phyloP scores from a whole-genome alignment of 2,329 filamentous ascomycete species.

The Tolypocladium pustulatum region DNA sequence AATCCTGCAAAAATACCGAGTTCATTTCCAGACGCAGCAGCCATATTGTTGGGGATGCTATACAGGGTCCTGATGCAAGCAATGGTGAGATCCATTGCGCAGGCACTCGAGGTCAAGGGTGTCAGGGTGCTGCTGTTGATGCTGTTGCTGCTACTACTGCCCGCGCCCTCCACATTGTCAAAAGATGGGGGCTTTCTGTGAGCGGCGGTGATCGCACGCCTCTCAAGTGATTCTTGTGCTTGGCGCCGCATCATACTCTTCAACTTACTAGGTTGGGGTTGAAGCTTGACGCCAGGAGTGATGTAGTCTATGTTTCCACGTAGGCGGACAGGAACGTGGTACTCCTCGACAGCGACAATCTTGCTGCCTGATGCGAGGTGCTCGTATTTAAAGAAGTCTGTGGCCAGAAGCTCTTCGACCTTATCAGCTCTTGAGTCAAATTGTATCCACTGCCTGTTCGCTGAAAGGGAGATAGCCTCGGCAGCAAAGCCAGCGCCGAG shows the following conservation, averaged over 20 bases:
- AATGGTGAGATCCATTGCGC: neutral
- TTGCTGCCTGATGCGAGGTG: conserved; percentile 19
- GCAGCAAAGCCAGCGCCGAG: conserved; percentile 34
- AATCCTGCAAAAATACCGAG: neutral
- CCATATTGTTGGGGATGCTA: neutral
- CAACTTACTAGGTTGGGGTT: neutral
- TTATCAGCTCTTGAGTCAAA: conserved; percentile 5
- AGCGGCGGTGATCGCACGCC: too few relatives aligned
- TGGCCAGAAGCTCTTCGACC: conserved; percentile 39
- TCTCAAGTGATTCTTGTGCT: too few relatives aligned
- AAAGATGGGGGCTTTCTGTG: too few relatives aligned
- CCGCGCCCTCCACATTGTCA: neutral
- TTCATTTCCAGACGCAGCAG: neutral
- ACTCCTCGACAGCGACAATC: conserved; percentile 20
- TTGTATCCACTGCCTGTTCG: conserved; percentile 31
- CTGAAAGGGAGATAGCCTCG: conserved; percentile 35
- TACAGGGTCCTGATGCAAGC: neutral
- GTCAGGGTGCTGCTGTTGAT: too few relatives aligned
- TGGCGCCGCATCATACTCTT: neutral
- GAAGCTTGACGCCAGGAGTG: conserved; percentile 23
- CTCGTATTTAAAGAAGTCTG: conserved; percentile 40
- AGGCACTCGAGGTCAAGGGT: neutral
- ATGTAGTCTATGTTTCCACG: conserved; percentile 27
- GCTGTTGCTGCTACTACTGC: too few relatives aligned
- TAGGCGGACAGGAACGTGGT: conserved; percentile 10